Base-by-base conservation (phyloP, 495 filamentous ascomycete species). In the Emericellopsis terricola region DNA sequence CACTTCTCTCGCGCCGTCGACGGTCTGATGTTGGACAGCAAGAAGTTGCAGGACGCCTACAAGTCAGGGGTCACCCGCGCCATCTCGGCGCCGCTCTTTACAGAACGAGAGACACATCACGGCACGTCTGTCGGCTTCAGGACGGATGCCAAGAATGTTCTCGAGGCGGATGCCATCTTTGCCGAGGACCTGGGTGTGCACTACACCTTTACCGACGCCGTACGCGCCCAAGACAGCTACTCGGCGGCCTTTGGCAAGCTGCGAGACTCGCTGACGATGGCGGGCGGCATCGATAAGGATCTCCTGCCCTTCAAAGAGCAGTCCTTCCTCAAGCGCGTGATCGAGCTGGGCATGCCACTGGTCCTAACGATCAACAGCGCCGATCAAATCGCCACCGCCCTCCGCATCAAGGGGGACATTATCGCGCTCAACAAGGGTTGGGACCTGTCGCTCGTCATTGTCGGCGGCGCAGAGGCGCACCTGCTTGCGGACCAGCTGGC, bases 381-480 rank as follows among this genome's bases (percentile, higher is more conserved):
- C 6, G 61, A 65, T 34, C 41, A 39, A 6, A 64, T 65, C 30
- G 57, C 56, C 4, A 39, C 57, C 1, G 13, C 56, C 0, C 42
- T 65, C 23, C 51, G 50, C 26, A 42, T 64, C 28, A 62, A 64
- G 34, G 24, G 41, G 20, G 34, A 40, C 8, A 46, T 61, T 8
- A 57, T 64, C 8, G 35, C 28, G 28, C 9, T 43, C 45, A 8
- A 34, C 41, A 0, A 29, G 39, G 40, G 10, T 8, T 37, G 44
- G 4, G 31, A 42, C 8, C 50, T 61, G 13, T 53, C 46, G 4
- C 33, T 68, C 0, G 49, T 60, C 18, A 49, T 71, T 24, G 41
- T 59, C 21, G 66, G 66, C 31, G 66, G 58, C 18, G 56, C 62
- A 20, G 65, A 65, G 40, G 56, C 66, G 2, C 51, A 51, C 41